A percentile compares a stretch with the other conserved stretches of the same genome.
These are phyloP conservation scores for Zizania latifolia DNA, from an alignment of 176 grass and related monocot genomes.

Conservation along the genomic window DNA sequence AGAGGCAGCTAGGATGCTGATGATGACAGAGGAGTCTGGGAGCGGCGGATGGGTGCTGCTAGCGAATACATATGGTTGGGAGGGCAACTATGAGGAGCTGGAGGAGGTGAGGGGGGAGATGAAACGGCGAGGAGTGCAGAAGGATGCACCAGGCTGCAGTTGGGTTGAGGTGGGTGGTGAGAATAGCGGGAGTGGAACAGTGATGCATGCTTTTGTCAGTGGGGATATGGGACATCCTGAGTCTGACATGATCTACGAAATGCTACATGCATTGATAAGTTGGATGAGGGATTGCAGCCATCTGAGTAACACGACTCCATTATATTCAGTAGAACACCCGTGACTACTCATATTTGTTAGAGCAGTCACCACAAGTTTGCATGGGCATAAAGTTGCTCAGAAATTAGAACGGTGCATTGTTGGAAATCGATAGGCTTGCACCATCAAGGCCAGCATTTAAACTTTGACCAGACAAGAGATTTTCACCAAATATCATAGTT, in stretches of 20 bases:
- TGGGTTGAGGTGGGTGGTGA: conserved; percentile 40
- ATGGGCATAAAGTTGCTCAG: background rate
- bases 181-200: conserved; percentile 13
- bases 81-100: conserved; percentile 44
- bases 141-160: conserved; percentile 42
- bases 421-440: conserved; percentile 38
- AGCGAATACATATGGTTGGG: conserved; percentile 38
- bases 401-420: conserved; percentile 46
- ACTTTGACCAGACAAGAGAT: conserved; percentile 53
- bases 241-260: conserved; percentile 38
- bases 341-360: conserved; percentile 10
- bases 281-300: conserved; percentile 38
- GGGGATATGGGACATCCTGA: conserved; percentile 30
- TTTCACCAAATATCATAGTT: conserved; percentile 75
- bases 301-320: conserved; percentile 4
- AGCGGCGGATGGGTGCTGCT: conserved; percentile 49
- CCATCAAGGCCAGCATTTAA: conserved; percentile 37
- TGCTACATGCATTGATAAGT: conserved; percentile 26
- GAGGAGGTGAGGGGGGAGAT: conserved; percentile 46
- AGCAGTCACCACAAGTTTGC: background rate
- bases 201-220: conserved; percentile 39
- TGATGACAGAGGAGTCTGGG: conserved; percentile 22
- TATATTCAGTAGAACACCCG: conserved; percentile 11
- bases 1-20: conserved; percentile 43
- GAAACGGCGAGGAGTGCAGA: conserved; percentile 42